Evolutionary conservation across 768 basidiomycete species (phyloP), one percentile per base, ranked within the genome.

Genomic region (Tephrocybe sp.): DNA sequence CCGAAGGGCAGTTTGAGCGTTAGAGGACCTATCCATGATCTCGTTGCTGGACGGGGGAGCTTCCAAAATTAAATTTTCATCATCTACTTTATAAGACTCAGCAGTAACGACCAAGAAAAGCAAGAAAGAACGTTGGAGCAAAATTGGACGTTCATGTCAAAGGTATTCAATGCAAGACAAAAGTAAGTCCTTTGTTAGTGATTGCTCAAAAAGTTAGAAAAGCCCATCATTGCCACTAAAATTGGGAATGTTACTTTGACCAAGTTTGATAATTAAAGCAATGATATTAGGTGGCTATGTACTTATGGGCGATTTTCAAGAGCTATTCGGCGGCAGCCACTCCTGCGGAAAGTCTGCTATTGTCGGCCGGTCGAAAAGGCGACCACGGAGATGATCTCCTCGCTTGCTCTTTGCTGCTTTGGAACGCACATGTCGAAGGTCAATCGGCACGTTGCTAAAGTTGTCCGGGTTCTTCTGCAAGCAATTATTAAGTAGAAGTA

Each of bases 331-430:
- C 37, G 85, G 85, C 51, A 95, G 73, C 93, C 93, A 97, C 64
- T 88, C 88, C 62, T 79, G 69, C 8, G 93, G 93, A 66, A 94
- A 96, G 63, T 94, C 91, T 56, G 69, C 75, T 48, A 93, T 73
- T 17, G 87, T 80, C 21, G 90, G 84, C 54, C 82, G 77, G 38
- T 72, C 65, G 45, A 79, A 69, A 28, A 75, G 64, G 56, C 81
- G 74, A 58, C 77, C 75, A 50, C 78, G 75, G 44, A 78, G 73
- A 67, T 88, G 83, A 53, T 86, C 88, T 20, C 87, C 87, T 62
- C 79, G 81, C 65, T 83, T 86, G 42, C 84, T 83, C 69, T 92
- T 93, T 58, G 75, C 74, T 39, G 75, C 73, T 65, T 84, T 87
- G 2, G 90, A 80, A 59, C 83, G 78, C 17, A 93, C 68, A 69